Evolutionary conservation across 352 stramenopile genomes (phyloP).

Genomic region (Globisporangium cystogenes): DNA sequence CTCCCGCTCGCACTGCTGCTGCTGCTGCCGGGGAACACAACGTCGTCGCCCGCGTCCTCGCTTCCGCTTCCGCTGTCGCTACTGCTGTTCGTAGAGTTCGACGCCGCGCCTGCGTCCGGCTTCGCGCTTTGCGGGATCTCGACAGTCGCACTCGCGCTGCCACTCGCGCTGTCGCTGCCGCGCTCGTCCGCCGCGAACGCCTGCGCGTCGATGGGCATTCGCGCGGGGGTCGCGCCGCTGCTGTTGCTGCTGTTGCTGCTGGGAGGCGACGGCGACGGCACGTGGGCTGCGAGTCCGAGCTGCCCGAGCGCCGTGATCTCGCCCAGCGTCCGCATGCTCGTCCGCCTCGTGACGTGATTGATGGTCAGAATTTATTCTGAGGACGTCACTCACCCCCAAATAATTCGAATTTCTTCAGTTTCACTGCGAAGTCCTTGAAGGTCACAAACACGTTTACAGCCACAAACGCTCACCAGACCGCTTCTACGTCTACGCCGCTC

Average conservation of each 20-base stretch:
- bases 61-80: background rate
- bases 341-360: too few relatives aligned
- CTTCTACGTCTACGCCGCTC: too few relatives aligned
- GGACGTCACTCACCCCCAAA: too few relatives aligned
- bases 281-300: background rate
- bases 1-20: background rate
- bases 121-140: background rate
- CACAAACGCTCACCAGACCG: too few relatives aligned
- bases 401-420: too few relatives aligned
- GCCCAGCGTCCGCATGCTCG: background rate
- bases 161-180: background rate
- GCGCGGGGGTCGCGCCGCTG: background rate
- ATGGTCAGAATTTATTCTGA: too few relatives aligned
- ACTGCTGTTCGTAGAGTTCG: background rate
- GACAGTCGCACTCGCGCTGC: background rate
- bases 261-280: background rate
- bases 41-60: background rate
- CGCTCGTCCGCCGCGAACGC: background rate
- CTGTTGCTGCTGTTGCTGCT: background rate
- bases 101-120: background rate
- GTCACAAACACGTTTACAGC: too few relatives aligned
- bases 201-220: constrained; percentile 6
- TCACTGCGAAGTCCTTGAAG: too few relatives aligned
- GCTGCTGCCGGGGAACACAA: background rate
- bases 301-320: constrained; percentile 8